phyloP scores from a whole-genome alignment of 768 basidiomycete genomes.

The Collybia nuda region DNA sequence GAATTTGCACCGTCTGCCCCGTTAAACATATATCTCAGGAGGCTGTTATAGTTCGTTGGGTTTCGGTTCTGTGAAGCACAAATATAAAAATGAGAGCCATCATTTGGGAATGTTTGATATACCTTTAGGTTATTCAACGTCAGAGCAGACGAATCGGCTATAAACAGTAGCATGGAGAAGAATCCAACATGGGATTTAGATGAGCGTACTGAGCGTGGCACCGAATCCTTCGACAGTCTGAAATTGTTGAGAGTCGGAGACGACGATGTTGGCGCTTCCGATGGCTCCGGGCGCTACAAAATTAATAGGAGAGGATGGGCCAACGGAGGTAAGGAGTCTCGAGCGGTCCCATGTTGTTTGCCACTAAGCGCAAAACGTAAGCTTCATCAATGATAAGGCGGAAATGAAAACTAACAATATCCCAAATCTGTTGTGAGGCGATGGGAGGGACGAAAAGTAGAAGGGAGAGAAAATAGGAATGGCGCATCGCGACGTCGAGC shows the following conservation, averaged over 20 bases:
- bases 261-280: slow-evolving; percentile 60
- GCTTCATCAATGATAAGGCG: background rate
- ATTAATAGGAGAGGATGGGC: slow-evolving; percentile 49
- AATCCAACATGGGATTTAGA: background rate
- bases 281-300: slow-evolving; percentile 55
- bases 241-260: slow-evolving; percentile 53
- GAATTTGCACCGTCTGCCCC: slow-evolving; percentile 58
- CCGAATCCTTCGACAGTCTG: slow-evolving; percentile 72
- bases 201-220: slow-evolving; percentile 52
- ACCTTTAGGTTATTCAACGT: slow-evolving; percentile 68
- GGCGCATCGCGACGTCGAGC: background rate
- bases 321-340: slow-evolving; percentile 49
- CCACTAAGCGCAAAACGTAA: slow-evolving; percentile 37
- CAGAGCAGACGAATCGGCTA: slow-evolving; percentile 72
- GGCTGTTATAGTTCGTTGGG: slow-evolving; percentile 52
- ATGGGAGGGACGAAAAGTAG: slow-evolving; percentile 4
- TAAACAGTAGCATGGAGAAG: background rate
- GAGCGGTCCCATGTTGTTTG: slow-evolving; percentile 57
- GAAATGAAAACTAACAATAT: slow-evolving; percentile 11
- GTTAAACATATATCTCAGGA: slow-evolving; percentile 61
- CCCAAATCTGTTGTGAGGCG: slow-evolving; percentile 21
- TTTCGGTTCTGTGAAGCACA: slow-evolving; percentile 39
- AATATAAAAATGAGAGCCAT: no score
- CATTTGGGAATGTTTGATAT: background rate
- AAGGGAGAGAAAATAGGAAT: slow-evolving; percentile 4